Base-by-base conservation (phyloP, 2,329 filamentous ascomycete genomes). In the Cryphonectria nitschkei region DNA sequence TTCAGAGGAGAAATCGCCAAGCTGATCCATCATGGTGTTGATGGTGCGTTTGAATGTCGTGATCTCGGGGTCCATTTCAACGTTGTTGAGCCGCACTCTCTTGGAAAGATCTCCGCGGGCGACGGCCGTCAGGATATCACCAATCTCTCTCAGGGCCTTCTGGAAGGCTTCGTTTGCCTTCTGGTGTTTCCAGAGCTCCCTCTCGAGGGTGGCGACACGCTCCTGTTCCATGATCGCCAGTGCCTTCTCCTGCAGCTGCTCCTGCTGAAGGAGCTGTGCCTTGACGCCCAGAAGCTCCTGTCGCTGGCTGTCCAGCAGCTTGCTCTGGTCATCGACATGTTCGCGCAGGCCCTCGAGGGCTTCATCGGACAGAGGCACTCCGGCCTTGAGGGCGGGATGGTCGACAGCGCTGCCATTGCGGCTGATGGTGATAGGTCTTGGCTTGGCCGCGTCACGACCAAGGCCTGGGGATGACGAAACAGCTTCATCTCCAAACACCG, bases 111-210 rank as follows among this genome's bases (percentile, higher is more conserved):
- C 95, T 82, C 95, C 95, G 77, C 94, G 93, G 70, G 95, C 96
- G 75, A 98, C 96, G 73, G 95, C 95, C 32, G 96, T 98, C 77
- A 98, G 93, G 76, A 99, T 98, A 79, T 95, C 96, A 76, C 96
- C 96, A 75, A 99, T 98, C 81, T 99, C 96, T 74, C 95, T 90
- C 46, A 99, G 84, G 14, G 96, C 96, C 82, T 98, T 98, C 80
- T 98, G 95, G 87, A 98, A 99, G 76, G 96, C 97, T 81, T 97
- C 91, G 81, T 99, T 99, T 79, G 97, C 96, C 82, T 98, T 96
- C 80, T 97, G 95, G 79, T 98, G 95, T 83, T 98, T 98, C 85
- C 93, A 94, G 72, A 99, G 86, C 82, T 99, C 96, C 71, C 95
- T 90, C 83, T 98, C 95, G 56, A 98, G 86, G 50, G 93, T 91